Base-by-base conservation (phyloP, 1,139 yeast species). In the Candida glucosophila region DNA sequence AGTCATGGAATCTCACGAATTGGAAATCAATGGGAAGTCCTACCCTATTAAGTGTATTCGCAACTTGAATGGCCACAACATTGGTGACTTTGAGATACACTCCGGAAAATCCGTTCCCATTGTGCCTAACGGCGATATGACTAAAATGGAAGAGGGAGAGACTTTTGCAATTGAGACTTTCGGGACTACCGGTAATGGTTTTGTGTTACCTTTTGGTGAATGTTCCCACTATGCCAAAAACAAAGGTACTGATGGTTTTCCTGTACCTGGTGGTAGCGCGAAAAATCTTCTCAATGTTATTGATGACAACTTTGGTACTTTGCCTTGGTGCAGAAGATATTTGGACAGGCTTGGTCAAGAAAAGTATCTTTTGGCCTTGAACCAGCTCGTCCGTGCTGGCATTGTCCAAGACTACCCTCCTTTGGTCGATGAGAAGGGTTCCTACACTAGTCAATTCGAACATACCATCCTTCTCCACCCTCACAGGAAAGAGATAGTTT, bases 91-190 rank as follows among this genome's bases (percentile, higher is more conserved):
- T 55, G 67, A 66, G 28, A 90, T 90, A 43, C 99, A 90, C 55
- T 92, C 88, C 19, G 97, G 96, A 35, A 90, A 90, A 52, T 76
- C 92, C 12, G 97, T 90, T 24, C 99, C 99, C 12, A 90, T 92
- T 47, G 93, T 90, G 22, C 80, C 88, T 46, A 83, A 82, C 43
- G 90, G 88, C 8, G 98, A 90, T 52, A 73, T 72, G 55, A 88
- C 97, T 14, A 88, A 88, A 65, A 88, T 90, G 96, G 99, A 92
- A 53, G 99, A 90, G 59, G 96, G 96, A 35, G 98, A 90, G 52
- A 79, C 86, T 3, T 90, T 85, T 64, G 99, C 99, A 30, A 88
- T 92, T 46, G 99, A 90, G 56, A 90, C 99, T 4, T 90, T 90
- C 46, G 98, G 98, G 5, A 74, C 95, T 22, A 90, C 98, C 2